phyloP scores from a whole-genome alignment of 441 rosid species.

The Croton laevigatus region DNA sequence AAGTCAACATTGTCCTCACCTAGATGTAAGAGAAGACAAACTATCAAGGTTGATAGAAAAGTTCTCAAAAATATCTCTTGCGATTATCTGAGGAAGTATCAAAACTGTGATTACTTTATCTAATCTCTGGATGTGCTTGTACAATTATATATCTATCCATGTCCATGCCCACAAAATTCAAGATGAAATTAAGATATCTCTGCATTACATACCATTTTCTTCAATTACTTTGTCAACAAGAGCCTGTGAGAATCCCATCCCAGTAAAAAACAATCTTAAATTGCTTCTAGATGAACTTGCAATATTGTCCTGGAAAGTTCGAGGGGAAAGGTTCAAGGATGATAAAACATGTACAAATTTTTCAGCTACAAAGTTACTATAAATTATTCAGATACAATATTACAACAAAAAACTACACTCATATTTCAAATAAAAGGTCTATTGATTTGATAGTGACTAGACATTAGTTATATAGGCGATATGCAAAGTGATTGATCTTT shows the following conservation, averaged over 20 bases:
- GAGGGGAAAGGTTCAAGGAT: not conserved
- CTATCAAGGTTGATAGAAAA: slow-evolving; percentile 17
- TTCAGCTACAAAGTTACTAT: too few relatives aligned
- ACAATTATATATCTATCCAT: not conserved
- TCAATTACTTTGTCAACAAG: slow-evolving; percentile 67
- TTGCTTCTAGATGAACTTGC: slow-evolving; percentile 82
- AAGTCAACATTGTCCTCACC: slow-evolving; percentile 70
- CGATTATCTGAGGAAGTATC: slow-evolving; percentile 6
- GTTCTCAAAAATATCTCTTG: slow-evolving; percentile 4
- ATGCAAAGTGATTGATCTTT: not conserved
- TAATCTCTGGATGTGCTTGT: not conserved
- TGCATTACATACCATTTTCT: slow-evolving; percentile 55
- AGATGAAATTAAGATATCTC: not conserved
- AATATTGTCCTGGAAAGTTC: slow-evolving; percentile 49
- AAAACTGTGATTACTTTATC: not conserved
- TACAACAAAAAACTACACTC: not conserved
- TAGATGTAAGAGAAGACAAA: slow-evolving; percentile 32
- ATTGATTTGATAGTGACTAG: not conserved
- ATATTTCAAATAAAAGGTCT: not conserved
- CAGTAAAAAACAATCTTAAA: slow-evolving; percentile 56
- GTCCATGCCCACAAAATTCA: slow-evolving; percentile 1
- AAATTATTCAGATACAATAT: too few relatives aligned
- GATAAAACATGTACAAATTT: not conserved
- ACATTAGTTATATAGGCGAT: not conserved
- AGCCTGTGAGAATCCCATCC: slow-evolving; percentile 75